A percentile compares a stretch with the other conserved stretches of the same genome.
phyloP scores from a whole-genome alignment of 75 land plant genomes.

The Chamaecyparis obtusa region DNA sequence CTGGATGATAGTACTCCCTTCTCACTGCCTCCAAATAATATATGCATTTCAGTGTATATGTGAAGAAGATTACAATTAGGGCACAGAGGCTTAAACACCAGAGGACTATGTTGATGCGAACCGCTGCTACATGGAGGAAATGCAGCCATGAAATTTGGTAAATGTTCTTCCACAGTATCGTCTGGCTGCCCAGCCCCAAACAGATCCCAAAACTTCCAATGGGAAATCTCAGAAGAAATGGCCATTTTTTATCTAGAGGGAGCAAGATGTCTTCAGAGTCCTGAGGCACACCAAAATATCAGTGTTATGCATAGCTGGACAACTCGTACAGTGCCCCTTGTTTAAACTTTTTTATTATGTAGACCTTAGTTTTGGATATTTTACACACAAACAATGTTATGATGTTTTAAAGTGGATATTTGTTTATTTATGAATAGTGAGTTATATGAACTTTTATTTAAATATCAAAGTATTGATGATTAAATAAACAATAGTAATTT shows the following conservation, averaged over 20 bases:
- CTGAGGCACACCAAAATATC: constrained; percentile 21
- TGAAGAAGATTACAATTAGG: constrained; percentile 41
- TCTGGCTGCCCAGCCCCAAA: constrained; percentile 81
- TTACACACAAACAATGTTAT: no score
- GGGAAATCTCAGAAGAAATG: constrained; percentile 90
- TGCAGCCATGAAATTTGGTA: constrained; percentile 47
- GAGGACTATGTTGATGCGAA: constrained; percentile 51
- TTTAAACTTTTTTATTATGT: no score
- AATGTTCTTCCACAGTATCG: constrained; percentile 70
- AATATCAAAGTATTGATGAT: no score
- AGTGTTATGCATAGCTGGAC: no score
- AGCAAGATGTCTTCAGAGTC: constrained; percentile 71
- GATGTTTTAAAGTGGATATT: no score
- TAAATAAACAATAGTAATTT: no score
- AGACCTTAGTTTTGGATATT: no score
- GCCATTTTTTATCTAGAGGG: constrained; percentile 81
- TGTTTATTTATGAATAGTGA: no score
- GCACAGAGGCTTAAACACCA: constrained; percentile 65
- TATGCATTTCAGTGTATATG: constrained; percentile 58
- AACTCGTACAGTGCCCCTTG: no score
- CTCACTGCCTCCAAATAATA: constrained; percentile 83
- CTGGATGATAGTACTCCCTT: constrained; percentile 86
- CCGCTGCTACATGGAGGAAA: constrained; percentile 61
- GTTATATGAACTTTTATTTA: no score
- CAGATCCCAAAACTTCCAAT: constrained; percentile 76